Evolutionary conservation across 108 stramenopile genomes (phyloP), one percentile per base, ranked within the genome.

Genomic region (Cyclotella baltica): DNA sequence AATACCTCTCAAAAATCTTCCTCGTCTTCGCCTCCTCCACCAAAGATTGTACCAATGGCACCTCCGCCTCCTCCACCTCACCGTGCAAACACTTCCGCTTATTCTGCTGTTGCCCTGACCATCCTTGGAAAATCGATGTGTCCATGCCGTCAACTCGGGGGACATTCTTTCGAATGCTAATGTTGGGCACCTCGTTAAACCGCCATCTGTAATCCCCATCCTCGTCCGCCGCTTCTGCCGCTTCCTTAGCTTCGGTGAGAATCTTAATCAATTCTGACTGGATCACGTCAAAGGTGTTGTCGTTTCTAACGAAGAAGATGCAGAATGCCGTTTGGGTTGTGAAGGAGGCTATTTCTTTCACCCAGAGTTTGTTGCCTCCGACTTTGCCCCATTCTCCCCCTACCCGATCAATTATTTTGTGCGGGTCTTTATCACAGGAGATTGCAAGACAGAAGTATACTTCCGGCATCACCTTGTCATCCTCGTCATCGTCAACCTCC

Each of bases 281-380:
- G 1, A 64, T 27, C 0, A 1, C 15, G 0, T 28, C 63, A 0
- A 22, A 25, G 13, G 1, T 43, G 13, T 22, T 28, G 4, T 46
- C 40, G 25, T 28, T 64, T 0, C 43, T 15, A 4, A 64, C 11
- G 22, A 22, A 11, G 38, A 27, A 64, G 43, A 64, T 27, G 63
- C 4, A 43, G 2, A 28, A 1, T 27, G 63, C 63, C 1, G 63
- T 27, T 40, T 23, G 40, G 25, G 63, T 64, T 0, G 36, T 6
- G 22, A 64, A 64, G 63, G 63, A 22, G 4, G 38, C 13, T 22
- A 64, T 64, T 16, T 64, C 63, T 27, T 64, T 64, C 1, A 64
- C 1, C 23, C 25, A 28, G 1, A 64, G 40, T 25, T 28, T 40
- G 20, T 27, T 27, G 2, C 63, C 63, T 3, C 63, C 63, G 8